Conservation (phyloP, 202 grass and related monocot species). For the Sporobolus alterniflorus region DNA sequence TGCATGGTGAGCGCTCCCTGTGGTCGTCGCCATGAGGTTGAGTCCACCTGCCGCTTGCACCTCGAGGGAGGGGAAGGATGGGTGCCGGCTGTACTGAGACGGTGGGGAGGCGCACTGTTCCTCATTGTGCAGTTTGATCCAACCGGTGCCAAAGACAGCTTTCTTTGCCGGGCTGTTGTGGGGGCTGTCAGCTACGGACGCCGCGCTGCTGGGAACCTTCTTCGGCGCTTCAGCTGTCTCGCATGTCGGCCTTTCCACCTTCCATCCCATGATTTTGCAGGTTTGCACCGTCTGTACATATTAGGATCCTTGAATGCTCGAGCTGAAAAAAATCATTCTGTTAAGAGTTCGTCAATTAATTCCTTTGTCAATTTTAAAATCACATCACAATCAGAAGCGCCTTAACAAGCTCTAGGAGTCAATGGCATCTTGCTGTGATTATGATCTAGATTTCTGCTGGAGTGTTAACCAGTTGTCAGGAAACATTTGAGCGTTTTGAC, state of each 20-base stretch:
- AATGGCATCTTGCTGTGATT: background rate
- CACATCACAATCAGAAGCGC: background rate
- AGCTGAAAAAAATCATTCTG: background rate
- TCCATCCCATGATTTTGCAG: conserved; percentile 82
- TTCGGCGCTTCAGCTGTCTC: conserved; percentile 78
- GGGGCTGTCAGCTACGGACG: conserved; percentile 75
- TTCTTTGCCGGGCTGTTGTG: conserved; percentile 74
- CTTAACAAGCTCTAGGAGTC: background rate
- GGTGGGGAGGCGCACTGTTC: conserved; percentile 76
- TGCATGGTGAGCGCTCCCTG: too few species aligned
- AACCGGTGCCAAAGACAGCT: conserved; percentile 93
- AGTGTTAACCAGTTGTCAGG: background rate
- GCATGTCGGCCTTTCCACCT: conserved; percentile 80
- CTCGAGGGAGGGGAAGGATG: conserved; percentile 86
- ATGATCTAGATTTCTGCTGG: background rate
- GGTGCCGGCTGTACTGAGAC: conserved; percentile 75
- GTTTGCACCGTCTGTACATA: conserved; percentile 35
- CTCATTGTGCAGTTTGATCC: conserved; percentile 79
- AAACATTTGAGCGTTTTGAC: background rate
- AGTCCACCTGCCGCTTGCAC: too few species aligned
- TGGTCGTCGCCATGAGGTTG: too few species aligned
- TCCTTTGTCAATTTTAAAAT: background rate
- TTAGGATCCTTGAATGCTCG: background rate
- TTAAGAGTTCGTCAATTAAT: background rate
- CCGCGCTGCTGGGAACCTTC: conserved; percentile 87